These are phyloP conservation scores for Thermochaetoides thermophila DNA, from an alignment of 495 filamentous ascomycete species.

Conservation along the genomic window DNA sequence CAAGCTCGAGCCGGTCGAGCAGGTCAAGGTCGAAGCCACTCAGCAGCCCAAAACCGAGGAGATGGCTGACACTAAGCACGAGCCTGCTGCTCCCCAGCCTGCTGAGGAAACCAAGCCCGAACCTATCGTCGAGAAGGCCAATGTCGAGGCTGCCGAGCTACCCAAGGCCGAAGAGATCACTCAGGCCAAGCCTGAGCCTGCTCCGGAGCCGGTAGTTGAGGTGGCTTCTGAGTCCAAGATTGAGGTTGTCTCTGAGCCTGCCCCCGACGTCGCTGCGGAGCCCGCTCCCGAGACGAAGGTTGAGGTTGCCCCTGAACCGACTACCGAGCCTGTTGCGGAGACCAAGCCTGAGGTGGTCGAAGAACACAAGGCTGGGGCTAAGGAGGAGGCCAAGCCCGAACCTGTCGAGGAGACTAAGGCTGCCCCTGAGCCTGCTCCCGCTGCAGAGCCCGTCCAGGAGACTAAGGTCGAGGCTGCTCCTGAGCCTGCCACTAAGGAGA, in stretches of 20 bases:
- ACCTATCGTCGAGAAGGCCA: too few relatives aligned
- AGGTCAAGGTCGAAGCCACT: too few relatives aligned
- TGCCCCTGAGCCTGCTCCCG: not conserved
- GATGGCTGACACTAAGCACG: conserved; percentile 10
- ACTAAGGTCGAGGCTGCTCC: conserved; percentile 1
- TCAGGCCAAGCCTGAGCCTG: conserved; percentile 1
- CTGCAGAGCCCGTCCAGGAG: conserved; percentile 2
- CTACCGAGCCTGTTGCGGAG: conserved; percentile 13
- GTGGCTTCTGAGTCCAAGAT: not conserved
- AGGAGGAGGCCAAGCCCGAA: conserved; percentile 9
- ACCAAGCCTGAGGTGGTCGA: too few relatives aligned
- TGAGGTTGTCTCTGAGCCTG: not conserved
- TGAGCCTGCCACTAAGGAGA: conserved; percentile 10
- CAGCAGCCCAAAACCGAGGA: conserved; percentile 11
- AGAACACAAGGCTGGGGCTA: too few relatives aligned
- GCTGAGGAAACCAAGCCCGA: not conserved
- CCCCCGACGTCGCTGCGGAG: not conserved
- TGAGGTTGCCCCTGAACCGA: conserved; percentile 4
- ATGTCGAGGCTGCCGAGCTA: not conserved
- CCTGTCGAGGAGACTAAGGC: conserved; percentile 13
- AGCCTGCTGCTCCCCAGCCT: not conserved
- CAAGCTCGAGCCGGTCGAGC: too few relatives aligned
- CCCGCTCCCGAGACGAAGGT: conserved; percentile 1
- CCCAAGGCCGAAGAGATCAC: conserved; percentile 1
- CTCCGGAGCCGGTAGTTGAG: not conserved